Conservation (phyloP, 768 basidiomycete species). For the Gymnopilus dilepis region DNA sequence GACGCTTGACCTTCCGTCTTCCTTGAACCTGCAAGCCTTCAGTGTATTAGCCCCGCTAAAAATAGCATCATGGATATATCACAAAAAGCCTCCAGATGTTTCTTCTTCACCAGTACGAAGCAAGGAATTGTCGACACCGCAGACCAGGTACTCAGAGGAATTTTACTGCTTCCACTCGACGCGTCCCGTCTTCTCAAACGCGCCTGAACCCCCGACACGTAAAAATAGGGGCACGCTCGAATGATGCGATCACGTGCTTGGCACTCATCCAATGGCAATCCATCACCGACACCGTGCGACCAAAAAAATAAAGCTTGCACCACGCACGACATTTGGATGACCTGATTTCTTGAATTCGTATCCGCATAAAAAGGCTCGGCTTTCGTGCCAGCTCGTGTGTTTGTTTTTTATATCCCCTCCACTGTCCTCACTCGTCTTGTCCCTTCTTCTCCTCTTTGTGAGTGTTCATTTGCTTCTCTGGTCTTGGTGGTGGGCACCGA, state of each 20-base stretch:
- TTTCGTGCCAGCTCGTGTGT: conserved; percentile 25
- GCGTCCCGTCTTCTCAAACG: too few species aligned
- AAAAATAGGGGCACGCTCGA: background rate
- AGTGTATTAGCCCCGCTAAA: too few species aligned
- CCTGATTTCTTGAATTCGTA: conserved; percentile 26
- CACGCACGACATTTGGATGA: conserved; percentile 22
- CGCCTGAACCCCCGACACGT: too few species aligned
- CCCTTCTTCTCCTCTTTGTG: conserved; percentile 1
- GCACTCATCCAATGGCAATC: too few species aligned
- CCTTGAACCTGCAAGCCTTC: too few species aligned
- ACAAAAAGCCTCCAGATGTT: too few species aligned
- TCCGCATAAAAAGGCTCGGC: conserved; percentile 26
- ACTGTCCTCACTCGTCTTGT: background rate
- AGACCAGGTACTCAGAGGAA: too few species aligned
- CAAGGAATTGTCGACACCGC: too few species aligned
- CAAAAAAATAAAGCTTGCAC: conserved; percentile 17
- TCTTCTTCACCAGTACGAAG: too few species aligned
- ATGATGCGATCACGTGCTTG: conserved; percentile 19
- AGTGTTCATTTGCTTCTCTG: conserved; percentile 4
- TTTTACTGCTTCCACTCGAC: too few species aligned
- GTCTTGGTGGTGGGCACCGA: background rate
- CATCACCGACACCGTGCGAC: background rate
- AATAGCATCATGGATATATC: too few species aligned
- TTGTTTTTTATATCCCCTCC: conserved; percentile 14
- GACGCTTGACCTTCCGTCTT: too few species aligned